These are phyloP conservation scores for Waltergamsia citrina DNA, from an alignment of 2,329 filamentous ascomycete genomes.

Conservation along the genomic window DNA sequence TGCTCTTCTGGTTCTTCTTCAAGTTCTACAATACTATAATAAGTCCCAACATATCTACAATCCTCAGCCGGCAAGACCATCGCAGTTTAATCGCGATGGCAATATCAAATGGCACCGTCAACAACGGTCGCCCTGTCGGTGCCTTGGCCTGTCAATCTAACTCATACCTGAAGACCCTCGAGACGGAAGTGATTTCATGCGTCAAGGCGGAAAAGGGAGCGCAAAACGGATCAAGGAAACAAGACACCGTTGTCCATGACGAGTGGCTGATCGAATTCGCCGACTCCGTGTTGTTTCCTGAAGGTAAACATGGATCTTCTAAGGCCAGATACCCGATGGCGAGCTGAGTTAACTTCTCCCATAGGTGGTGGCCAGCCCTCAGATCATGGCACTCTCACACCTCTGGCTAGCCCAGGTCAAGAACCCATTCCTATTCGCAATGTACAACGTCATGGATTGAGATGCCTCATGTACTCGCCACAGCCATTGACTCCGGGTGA, in stretches of 20 bases:
- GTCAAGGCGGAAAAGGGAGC: slow-evolving; percentile 10
- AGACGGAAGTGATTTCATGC: slow-evolving; percentile 16
- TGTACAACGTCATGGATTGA: slow-evolving; percentile 15
- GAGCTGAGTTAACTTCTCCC: background rate
- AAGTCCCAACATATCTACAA: too few species aligned
- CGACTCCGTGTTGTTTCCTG: slow-evolving; percentile 19
- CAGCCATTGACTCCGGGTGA: slow-evolving; percentile 9
- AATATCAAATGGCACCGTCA: background rate
- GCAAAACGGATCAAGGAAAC: slow-evolving; percentile 9
- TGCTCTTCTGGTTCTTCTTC: too few species aligned
- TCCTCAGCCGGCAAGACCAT: too few species aligned
- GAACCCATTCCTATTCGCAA: slow-evolving; percentile 11
- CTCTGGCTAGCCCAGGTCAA: slow-evolving; percentile 5
- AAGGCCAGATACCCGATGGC: background rate
- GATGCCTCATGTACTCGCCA: slow-evolving; percentile 13
- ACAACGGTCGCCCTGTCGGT: slow-evolving; percentile 9
- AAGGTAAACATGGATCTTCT: slow-evolving; percentile 9
- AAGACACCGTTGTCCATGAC: slow-evolving; percentile 8
- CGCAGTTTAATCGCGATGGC: too few species aligned
- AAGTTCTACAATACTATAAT: too few species aligned
- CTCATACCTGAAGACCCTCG: slow-evolving; percentile 14
- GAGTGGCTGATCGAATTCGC: slow-evolving; percentile 18
- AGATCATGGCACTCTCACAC: slow-evolving; percentile 14
- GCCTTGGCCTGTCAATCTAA: slow-evolving; percentile 16
- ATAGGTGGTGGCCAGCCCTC: slow-evolving; percentile 22